Evolutionary conservation across 1,284 basidiomycete genomes (phyloP).

Genomic region (Trichosporon faecale): DNA sequence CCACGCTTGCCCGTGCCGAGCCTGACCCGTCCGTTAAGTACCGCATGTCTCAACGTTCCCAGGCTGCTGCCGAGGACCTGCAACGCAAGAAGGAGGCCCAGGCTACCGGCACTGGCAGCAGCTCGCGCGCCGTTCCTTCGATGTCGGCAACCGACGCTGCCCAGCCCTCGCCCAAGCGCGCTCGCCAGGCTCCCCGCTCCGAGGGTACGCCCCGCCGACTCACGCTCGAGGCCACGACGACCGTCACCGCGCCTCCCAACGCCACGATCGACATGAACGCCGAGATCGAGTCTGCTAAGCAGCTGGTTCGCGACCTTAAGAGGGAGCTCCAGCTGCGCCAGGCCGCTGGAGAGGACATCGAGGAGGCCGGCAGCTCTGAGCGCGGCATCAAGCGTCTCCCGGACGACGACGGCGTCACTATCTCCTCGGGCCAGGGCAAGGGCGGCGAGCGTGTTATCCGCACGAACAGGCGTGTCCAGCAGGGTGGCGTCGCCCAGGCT

Average conservation of each 20-base stretch:
- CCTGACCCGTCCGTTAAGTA: slow-evolving; percentile 76
- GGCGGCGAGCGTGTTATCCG: slow-evolving; percentile 37
- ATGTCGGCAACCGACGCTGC: slow-evolving; percentile 25
- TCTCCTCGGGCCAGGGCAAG: slow-evolving; percentile 33
- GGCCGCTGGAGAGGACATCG: slow-evolving; percentile 45
- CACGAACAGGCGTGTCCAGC: slow-evolving; percentile 42
- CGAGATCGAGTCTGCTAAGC: slow-evolving; percentile 49
- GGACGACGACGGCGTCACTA: slow-evolving; percentile 37
- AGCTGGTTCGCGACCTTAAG: slow-evolving; percentile 49
- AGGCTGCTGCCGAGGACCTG: slow-evolving; percentile 46
- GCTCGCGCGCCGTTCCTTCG: slow-evolving; percentile 19
- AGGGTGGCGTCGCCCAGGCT: slow-evolving; percentile 26
- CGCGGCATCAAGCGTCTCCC: slow-evolving; percentile 45
- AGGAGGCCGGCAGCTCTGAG: slow-evolving; percentile 37
- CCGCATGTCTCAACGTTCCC: slow-evolving; percentile 59
- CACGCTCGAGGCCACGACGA: slow-evolving; percentile 47
- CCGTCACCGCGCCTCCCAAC: slow-evolving; percentile 43
- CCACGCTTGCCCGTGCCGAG: slow-evolving; percentile 64
- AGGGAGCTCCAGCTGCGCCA: slow-evolving; percentile 40
- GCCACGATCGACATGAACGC: slow-evolving; percentile 42
- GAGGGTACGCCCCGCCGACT: slow-evolving; percentile 27
- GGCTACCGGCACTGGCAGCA: neutral
- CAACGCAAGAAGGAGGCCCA: slow-evolving; percentile 19
- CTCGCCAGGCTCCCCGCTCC: slow-evolving; percentile 23
- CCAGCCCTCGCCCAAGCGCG: slow-evolving; percentile 40